Percentiles rank a stretch among this genome's conserved stretches.
phyloP scores from a whole-genome alignment of 257 asterid species.

The Solanum peruvianum region DNA sequence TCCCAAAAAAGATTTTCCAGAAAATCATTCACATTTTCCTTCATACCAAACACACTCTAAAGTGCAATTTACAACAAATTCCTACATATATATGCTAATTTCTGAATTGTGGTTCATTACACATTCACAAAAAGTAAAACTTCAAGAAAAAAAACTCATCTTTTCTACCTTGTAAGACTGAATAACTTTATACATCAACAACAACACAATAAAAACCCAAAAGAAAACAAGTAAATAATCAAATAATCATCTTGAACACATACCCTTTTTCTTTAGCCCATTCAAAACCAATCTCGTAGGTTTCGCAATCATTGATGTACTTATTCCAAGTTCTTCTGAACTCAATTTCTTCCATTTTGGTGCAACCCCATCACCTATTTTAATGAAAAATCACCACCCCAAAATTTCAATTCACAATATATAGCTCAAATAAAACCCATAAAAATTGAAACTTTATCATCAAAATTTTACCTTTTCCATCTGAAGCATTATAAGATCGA shows the following conservation, averaged over 20 bases:
- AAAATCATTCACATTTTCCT: neutral
- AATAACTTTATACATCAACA: neutral
- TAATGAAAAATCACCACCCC: neutral
- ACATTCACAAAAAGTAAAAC: neutral
- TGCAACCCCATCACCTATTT: neutral
- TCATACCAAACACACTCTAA: neutral
- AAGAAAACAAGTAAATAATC: neutral
- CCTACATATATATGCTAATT: neutral
- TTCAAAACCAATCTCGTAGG: slow-evolving; percentile 12
- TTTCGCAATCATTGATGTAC: slow-evolving; percentile 17
- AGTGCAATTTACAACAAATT: neutral
- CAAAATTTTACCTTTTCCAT: slow-evolving; percentile 1
- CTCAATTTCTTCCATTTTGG: slow-evolving; percentile 20
- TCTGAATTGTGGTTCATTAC: neutral
- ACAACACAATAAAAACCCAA: neutral
- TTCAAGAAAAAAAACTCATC: neutral
- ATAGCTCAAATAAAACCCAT: neutral
- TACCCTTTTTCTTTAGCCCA: slow-evolving; percentile 16
- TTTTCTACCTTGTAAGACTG: neutral
- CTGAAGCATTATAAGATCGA: neutral
- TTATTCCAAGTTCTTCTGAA: slow-evolving; percentile 14
- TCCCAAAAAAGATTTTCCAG: neutral
- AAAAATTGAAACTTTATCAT: neutral
- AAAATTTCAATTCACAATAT: neutral
- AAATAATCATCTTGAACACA: neutral